phyloP scores from a whole-genome alignment of 2,329 filamentous ascomycete genomes.

The Nannizzia gypsea region DNA sequence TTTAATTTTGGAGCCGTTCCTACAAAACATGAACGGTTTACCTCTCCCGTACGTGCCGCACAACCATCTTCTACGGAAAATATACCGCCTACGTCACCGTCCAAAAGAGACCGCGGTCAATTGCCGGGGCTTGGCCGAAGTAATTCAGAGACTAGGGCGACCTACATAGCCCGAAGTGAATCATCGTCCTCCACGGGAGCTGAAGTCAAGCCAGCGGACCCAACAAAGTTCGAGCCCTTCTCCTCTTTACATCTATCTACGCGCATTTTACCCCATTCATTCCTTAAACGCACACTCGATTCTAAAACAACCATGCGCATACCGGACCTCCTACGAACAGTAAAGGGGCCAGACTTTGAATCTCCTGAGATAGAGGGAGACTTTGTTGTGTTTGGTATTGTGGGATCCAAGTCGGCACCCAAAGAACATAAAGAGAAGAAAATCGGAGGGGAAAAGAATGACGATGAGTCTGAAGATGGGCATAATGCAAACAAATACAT shows the following conservation, averaged over 20 bases:
- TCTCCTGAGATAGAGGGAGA: slow-evolving; percentile 76
- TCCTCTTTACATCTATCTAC: slow-evolving; percentile 74
- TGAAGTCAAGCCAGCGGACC: slow-evolving; percentile 32
- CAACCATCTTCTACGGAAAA: slow-evolving; percentile 10
- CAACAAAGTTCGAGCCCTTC: slow-evolving; percentile 68
- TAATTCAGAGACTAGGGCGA: background rate
- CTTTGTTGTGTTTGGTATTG: slow-evolving; percentile 75
- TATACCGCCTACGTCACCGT: slow-evolving; percentile 9
- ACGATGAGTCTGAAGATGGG: slow-evolving; percentile 43
- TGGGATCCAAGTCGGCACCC: slow-evolving; percentile 80
- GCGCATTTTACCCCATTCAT: slow-evolving; percentile 68
- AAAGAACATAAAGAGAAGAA: slow-evolving; percentile 44
- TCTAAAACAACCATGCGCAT: slow-evolving; percentile 67
- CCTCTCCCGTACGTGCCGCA: background rate
- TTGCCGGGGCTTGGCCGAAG: background rate
- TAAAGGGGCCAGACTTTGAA: slow-evolving; percentile 73
- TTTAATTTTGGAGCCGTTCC: background rate
- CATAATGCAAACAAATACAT: slow-evolving; percentile 71
- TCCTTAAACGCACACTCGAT: slow-evolving; percentile 64
- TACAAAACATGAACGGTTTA: background rate
- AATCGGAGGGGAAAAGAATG: slow-evolving; percentile 32
- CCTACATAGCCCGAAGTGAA: background rate
- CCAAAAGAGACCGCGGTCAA: background rate
- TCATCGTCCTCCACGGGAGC: slow-evolving; percentile 6
- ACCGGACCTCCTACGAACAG: slow-evolving; percentile 64